These are phyloP conservation scores for Candida anglica DNA, from an alignment of 805 yeast genomes.

Conservation along the genomic window DNA sequence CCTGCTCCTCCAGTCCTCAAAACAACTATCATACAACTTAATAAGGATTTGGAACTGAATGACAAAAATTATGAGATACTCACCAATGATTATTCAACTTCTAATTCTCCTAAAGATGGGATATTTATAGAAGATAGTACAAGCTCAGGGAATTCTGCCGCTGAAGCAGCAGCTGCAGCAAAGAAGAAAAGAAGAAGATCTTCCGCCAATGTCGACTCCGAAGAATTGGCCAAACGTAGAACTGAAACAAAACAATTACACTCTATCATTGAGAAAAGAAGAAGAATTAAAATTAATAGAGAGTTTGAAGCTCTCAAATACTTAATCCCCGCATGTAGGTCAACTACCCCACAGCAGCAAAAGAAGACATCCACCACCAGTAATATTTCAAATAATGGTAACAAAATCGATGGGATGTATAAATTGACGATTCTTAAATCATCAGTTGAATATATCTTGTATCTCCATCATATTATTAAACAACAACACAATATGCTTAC, in stretches of 20 bases:
- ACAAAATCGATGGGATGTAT: conserved; percentile 62
- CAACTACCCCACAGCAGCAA: conserved; percentile 19
- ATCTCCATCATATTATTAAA: conserved; percentile 57
- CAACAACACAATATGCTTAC: conserved; percentile 45
- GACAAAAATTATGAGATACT: conserved; percentile 40
- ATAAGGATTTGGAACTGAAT: conserved; percentile 39
- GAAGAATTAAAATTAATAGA: conserved; percentile 74
- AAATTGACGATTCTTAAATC: conserved; percentile 76
- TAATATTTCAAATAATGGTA: conserved; percentile 20
- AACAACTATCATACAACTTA: conserved; percentile 42
- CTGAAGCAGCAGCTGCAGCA: conserved; percentile 3
- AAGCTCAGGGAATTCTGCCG: conserved; percentile 2
- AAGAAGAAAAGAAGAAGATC: conserved; percentile 39
- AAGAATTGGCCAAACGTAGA: conserved; percentile 38
- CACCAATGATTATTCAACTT: conserved; percentile 31
- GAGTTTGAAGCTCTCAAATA: conserved; percentile 79
- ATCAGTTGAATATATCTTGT: conserved; percentile 76
- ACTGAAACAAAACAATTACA: conserved; percentile 49
- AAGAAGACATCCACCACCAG: conserved; percentile 5
- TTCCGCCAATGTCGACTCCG: conserved; percentile 32
- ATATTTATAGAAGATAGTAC: not conserved
- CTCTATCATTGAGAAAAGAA: conserved; percentile 73
- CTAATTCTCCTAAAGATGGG: not conserved
- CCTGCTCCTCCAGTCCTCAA: conserved; percentile 41
- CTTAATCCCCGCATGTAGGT: conserved; percentile 75